Conservation (phyloP, 768 basidiomycete genomes). For the Harrya chromipes region DNA sequence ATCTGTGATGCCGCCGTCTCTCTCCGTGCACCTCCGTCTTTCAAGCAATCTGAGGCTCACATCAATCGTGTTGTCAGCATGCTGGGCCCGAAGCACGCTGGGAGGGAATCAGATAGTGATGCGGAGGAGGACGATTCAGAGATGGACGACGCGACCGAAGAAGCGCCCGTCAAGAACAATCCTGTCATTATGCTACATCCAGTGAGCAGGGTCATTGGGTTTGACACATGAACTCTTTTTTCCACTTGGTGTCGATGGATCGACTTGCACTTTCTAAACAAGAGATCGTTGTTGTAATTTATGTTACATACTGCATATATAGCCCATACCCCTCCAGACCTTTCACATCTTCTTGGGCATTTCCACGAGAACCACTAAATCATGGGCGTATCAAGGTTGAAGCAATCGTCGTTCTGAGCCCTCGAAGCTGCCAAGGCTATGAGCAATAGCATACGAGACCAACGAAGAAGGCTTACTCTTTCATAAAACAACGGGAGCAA, state of each 20-base stretch:
- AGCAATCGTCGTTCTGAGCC: neutral
- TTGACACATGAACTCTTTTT: constrained; percentile 30
- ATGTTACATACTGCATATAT: constrained; percentile 17
- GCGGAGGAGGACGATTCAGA: constrained; percentile 51
- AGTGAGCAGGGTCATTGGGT: constrained; percentile 57
- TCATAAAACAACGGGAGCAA: constrained; percentile 1
- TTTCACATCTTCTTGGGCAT: neutral
- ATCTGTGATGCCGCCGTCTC: constrained; percentile 51
- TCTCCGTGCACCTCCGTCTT: constrained; percentile 46
- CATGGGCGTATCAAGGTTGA: neutral
- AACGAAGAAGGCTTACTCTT: neutral
- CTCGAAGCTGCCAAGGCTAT: constrained; percentile 1
- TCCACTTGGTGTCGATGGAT: neutral
- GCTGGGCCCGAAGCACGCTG: constrained; percentile 52
- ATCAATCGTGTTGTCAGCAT: constrained; percentile 55
- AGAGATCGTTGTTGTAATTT: constrained; percentile 21
- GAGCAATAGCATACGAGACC: neutral
- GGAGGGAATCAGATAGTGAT: constrained; percentile 58
- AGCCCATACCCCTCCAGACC: neutral
- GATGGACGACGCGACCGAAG: constrained; percentile 42
- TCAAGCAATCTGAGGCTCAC: constrained; percentile 42
- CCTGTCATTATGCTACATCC: constrained; percentile 59
- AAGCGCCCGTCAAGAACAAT: constrained; percentile 40
- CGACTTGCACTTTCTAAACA: neutral
- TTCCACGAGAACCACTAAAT: neutral